Base-by-base conservation (phyloP, 108 stramenopile genomes). In the Nannochloropsis granulata region DNA sequence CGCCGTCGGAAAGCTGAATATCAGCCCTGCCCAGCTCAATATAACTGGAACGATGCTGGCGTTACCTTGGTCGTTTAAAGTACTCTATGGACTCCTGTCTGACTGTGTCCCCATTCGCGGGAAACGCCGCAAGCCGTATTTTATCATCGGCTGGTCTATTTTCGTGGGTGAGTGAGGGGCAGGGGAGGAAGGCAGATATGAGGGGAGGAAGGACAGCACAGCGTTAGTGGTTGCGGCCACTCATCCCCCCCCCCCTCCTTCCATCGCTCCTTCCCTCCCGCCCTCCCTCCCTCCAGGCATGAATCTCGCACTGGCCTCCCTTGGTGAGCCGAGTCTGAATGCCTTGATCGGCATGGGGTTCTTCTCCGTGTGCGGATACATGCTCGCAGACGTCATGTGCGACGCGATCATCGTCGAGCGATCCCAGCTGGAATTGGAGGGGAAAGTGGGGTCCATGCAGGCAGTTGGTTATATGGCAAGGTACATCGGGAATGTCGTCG, bases 361-460 rank as follows among this genome's bases (percentile, higher is more conserved):
- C 16, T 42, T 81, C 84, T 87, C 16, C 82, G 81, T 71, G 56
- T 71, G 56, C 25, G 91, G 92, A 14, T 91, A 90, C 82, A 92
- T 92, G 90, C 46, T 92, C 82, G 88, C 91, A n/a, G 93, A 93
- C 84, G 93, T 93, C 43, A 92, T 92, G 83, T 89, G 91, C 23
- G 93, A 93, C 84, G 92, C 93, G 42, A 86, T 93, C 71, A 84
- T 92, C 79, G 92, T 92, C 2, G 92, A 93, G 82, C 83, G 92
- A 24, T 82, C 86, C 43, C 84, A 91, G 79, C 91, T 83, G 78
- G 93, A 93, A 85, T 43, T 91, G 25, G 83, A 90, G 56, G 92
- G 90, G 81, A 90, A 24, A 14, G 81, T 87, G 83, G 93, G 93
- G 25, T 84, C 85, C 43, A 91, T 92, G 91, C 92, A 93, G 84